Evolutionary conservation across 2,329 filamentous ascomycete species (phyloP).

Genomic region (Aureobasidium melanogenum): DNA sequence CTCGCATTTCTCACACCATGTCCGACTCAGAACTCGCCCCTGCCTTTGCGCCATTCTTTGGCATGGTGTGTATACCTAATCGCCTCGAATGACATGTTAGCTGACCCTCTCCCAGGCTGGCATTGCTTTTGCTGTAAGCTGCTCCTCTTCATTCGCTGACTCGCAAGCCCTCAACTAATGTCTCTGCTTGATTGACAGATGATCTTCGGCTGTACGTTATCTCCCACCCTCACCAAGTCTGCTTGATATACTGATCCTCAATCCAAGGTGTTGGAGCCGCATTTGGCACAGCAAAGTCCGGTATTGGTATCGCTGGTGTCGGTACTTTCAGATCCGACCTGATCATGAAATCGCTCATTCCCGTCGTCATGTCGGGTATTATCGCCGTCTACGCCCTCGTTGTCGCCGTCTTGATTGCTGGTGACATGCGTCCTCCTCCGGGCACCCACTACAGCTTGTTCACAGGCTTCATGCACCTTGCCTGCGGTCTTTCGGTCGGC

Average conservation of each 20-base stretch:
- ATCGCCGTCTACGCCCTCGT: slow-evolving; percentile 97
- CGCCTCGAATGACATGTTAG: slow-evolving; percentile 18
- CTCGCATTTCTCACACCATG: slow-evolving; percentile 28
- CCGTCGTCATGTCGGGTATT: slow-evolving; percentile 97
- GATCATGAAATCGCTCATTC: slow-evolving; percentile 88
- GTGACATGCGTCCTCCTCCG: slow-evolving; percentile 69
- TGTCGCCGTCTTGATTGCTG: slow-evolving; percentile 89
- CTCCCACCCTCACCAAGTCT: background rate
- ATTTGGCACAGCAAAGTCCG: slow-evolving; percentile 81
- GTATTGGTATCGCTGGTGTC: slow-evolving; percentile 78
- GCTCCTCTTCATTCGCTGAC: background rate
- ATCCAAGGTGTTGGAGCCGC: slow-evolving; percentile 60
- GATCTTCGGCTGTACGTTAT: slow-evolving; percentile 69
- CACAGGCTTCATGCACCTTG: slow-evolving; percentile 88
- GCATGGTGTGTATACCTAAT: slow-evolving; percentile 57
- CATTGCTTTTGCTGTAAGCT: slow-evolving; percentile 58
- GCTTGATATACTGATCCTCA: slow-evolving; percentile 21
- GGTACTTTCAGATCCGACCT: slow-evolving; percentile 77
- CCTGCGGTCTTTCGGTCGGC: slow-evolving; percentile 81
- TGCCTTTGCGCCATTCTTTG: slow-evolving; percentile 80
- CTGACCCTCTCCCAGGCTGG: slow-evolving; percentile 50
- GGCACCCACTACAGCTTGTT: slow-evolving; percentile 71
- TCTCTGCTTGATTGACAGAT: slow-evolving; percentile 38
- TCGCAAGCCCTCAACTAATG: background rate
- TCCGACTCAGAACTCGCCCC: slow-evolving; percentile 51